phyloP scores from a whole-genome alignment of 768 basidiomycete species.

The Boletus insuetus region DNA sequence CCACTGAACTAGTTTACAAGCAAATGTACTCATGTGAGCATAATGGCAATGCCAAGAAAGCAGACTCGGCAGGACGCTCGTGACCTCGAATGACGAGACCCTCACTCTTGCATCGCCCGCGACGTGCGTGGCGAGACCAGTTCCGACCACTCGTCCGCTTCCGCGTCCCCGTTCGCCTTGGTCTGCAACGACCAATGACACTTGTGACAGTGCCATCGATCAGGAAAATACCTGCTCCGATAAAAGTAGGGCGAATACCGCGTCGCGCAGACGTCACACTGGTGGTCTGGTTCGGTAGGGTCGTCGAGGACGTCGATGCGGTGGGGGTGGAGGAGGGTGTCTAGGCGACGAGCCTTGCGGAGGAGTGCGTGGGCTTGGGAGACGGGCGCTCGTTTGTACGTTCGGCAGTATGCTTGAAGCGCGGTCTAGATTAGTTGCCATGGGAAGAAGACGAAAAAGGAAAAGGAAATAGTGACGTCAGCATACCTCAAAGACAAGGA shows the following conservation, averaged over 20 bases:
- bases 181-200: conserved; percentile 35
- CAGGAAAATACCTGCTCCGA: conserved; percentile 32
- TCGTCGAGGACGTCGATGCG: conserved; percentile 29
- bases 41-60: conserved; percentile 16
- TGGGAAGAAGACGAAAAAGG: too few species aligned
- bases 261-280: conserved; percentile 62
- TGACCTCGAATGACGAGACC: too few species aligned
- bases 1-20: conserved; percentile 26
- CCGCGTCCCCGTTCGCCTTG: neutral
- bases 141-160: conserved; percentile 13
- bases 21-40: conserved; percentile 24
- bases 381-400: conserved; percentile 77
- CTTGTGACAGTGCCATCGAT: conserved; percentile 41
- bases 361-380: conserved; percentile 79
- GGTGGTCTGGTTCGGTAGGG: conserved; percentile 28
- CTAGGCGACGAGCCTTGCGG: conserved; percentile 85
- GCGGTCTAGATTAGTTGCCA: conserved; percentile 57
- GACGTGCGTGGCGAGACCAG: conserved; percentile 6
- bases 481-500: neutral
- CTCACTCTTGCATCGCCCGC: conserved; percentile 21
- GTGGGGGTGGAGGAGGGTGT: conserved; percentile 58
- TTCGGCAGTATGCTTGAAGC: conserved; percentile 80
- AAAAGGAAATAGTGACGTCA: conserved; percentile 5
- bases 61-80: too few species aligned
- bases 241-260: conserved; percentile 79